Base-by-base conservation (phyloP, 768 basidiomycete genomes). In the Megacollybia marginata region DNA sequence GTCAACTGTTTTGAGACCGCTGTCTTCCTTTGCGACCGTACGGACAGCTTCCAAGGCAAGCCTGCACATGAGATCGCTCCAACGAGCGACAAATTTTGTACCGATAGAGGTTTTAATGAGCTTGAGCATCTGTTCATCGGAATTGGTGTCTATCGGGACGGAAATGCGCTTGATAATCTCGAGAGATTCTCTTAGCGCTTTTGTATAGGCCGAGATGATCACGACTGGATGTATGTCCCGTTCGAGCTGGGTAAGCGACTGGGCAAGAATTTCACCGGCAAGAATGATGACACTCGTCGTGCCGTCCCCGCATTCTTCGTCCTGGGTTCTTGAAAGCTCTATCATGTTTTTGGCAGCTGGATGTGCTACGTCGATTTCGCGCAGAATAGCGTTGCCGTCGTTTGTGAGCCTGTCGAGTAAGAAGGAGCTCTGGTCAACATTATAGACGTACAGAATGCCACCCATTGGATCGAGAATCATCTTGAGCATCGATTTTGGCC, bases 401-500 rank as follows among this genome's bases (percentile, higher is more conserved):
- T 98, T 97, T 2, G 96, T 98, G 16, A 97, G 72, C 54, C 94
- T 96, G 56, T 47, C 40, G 49, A 33, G 44, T 9, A 18, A 32
- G 35, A 35, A 47, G 32, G 28, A 32, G 40, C 6, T 28, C 6
- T 28, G 23, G 48, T 48, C 44, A 33, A 19, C 33, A 45, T 28
- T 35, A 35, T 44, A 44, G 32, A 74, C 83, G 48, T 51, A 95
- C 95, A 97, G 62, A 58, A 99, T 98, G 48, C 96, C 96, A 47
- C 96, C 96, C 96, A 99, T 98, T 1, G 94, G 94, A 71, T 98
- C 95, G 42, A 97, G 70, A 58, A 98, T 96, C 96, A 99, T 98
- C 76, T 98, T 99, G 47, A 98, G 73, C 96, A 98, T 98, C 38
- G 96, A 85, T 62, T 96, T 95, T 1, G 95, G 95, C 1, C 94